Evolutionary conservation across 441 rosid genomes (phyloP), one percentile per base, ranked within the genome.

Genomic region (Gossypium gossypioides): DNA sequence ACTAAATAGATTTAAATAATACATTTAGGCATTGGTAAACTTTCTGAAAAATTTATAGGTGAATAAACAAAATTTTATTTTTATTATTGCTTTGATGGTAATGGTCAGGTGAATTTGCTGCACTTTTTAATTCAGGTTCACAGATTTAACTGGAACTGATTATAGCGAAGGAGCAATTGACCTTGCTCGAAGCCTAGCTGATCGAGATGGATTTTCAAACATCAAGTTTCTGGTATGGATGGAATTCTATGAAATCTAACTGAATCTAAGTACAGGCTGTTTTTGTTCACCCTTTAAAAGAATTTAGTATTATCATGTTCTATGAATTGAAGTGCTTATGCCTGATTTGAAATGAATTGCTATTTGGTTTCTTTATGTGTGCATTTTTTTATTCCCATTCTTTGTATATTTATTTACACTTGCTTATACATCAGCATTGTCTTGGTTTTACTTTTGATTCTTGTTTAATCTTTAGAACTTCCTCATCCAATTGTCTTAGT

Each of bases 81-180:
- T 25, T 50, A 16, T 25, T 25, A 48, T 48, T 48, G 42, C 42
- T 46, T 44, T 48, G 3, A 48, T 24, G 56, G 57, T 15, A 25
- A 48, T 25, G 37, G 37, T 65, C 19, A 3, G 12, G 19, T 52
- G 50, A 29, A 61, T 50, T 44, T 1, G 15, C 37, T 67, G 25
- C 50, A 64, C 7, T 76, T 64, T 73, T 65, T 19, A 50, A 32
- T 78, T 69, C 85, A 92, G 97, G 87, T 94, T 90, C 86, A 81
- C 91, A 75, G 97, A 90, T 77, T 85, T 92, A 80, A 94, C 94
- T 4, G 97, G 97, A 75, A 81, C 80, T 68, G 96, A 94, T 77
- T 94, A 94, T 59, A 90, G 97, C 74, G 97, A 94, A 82, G 91
- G 91, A 32, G 99, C 96, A 3, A 79, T 92, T 68, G 84, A 87